Percentiles rank a stretch among this genome's conserved stretches.
These are phyloP conservation scores for Hirsutella minnesotensis DNA, from an alignment of 2,329 filamentous ascomycete genomes.

Conservation along the genomic window DNA sequence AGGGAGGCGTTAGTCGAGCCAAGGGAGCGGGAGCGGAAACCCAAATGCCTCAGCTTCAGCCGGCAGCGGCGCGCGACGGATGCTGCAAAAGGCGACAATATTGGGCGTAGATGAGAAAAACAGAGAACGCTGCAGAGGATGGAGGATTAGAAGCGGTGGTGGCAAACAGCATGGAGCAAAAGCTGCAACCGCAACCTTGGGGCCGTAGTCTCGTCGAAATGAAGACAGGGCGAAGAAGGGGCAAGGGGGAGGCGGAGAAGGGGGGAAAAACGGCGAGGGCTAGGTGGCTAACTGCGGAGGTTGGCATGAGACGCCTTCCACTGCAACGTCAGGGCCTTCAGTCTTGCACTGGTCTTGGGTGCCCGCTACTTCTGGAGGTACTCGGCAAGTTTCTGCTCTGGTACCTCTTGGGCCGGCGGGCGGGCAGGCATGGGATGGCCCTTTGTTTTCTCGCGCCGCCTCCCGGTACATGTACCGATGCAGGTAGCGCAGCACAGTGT, in stretches of 20 bases:
- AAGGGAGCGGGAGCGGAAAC: neutral
- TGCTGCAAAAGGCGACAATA: neutral
- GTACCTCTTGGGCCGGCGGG: too few relatives aligned
- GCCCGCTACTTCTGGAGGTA: too few relatives aligned
- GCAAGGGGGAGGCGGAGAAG: neutral
- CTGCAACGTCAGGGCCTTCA: neutral
- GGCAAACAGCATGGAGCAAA: neutral
- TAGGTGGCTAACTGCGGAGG: neutral
- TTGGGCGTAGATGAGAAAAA: neutral
- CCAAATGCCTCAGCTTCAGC: constrained; percentile 1
- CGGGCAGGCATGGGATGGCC: too few relatives aligned
- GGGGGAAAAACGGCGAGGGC: neutral
- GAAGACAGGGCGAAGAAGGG: neutral
- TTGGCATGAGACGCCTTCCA: neutral
- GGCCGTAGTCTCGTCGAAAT: neutral
- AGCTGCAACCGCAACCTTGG: neutral
- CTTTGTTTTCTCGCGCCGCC: too few relatives aligned
- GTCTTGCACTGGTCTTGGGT: neutral
- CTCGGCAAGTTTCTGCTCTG: too few relatives aligned
- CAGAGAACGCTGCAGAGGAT: neutral
- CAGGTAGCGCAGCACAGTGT: too few relatives aligned
- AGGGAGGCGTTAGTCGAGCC: neutral
- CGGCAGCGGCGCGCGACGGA: neutral
- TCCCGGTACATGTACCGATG: too few relatives aligned
- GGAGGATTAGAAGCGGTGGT: neutral